phyloP scores from a whole-genome alignment of 176 grass and related monocot species.

The Thalia dealbata region DNA sequence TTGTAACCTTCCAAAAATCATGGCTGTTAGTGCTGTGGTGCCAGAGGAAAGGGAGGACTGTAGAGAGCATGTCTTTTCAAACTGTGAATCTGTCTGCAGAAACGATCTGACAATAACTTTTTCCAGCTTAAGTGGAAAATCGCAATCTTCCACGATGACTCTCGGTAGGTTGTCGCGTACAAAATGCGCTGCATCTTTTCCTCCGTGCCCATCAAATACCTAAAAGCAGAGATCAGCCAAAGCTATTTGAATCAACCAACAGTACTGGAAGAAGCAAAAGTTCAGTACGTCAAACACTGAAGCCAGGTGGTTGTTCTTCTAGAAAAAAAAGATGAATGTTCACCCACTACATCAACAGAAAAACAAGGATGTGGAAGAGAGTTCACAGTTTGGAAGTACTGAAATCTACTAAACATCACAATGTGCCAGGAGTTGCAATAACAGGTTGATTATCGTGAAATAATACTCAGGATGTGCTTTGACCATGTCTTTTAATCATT shows the following conservation, averaged over 20 bases:
- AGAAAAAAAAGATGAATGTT: no score
- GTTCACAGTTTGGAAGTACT: no score
- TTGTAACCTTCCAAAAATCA: slow-evolving; percentile 82
- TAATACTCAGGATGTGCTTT: neutral
- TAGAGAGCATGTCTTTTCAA: slow-evolving; percentile 48
- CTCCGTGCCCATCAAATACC: slow-evolving; percentile 95
- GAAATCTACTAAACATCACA: neutral
- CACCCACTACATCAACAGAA: no score
- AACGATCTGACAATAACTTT: slow-evolving; percentile 65
- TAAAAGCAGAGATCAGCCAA: slow-evolving; percentile 5
- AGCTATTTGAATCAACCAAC: neutral
- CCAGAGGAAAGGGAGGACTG: slow-evolving; percentile 47
- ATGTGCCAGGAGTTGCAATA: neutral
- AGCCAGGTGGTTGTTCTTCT: no score
- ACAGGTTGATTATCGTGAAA: neutral
- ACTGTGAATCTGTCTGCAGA: slow-evolving; percentile 72
- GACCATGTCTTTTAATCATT: neutral
- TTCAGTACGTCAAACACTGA: no score
- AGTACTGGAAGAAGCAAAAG: neutral
- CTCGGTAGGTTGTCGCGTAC: slow-evolving; percentile 93
- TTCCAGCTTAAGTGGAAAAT: slow-evolving; percentile 85
- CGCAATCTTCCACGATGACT: slow-evolving; percentile 75
- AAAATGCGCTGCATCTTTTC: slow-evolving; percentile 85
- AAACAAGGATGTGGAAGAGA: no score
- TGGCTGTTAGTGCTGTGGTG: slow-evolving; percentile 79